phyloP scores from a whole-genome alignment of 1,284 basidiomycete genomes.

The Flammula alnicola region DNA sequence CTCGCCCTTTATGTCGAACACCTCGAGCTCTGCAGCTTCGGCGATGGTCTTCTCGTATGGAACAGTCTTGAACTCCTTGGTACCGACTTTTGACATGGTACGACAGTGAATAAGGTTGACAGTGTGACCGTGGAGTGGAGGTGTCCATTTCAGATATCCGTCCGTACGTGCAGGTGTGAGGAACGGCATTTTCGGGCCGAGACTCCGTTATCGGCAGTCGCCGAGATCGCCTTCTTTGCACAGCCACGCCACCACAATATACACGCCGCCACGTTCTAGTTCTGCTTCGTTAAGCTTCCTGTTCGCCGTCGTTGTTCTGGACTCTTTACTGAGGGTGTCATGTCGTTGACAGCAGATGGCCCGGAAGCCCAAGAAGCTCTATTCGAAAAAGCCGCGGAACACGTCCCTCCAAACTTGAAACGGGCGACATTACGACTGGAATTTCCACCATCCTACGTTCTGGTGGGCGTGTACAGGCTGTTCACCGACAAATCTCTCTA shows the following conservation, averaged over 20 bases:
- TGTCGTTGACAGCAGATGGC: constrained; percentile 18
- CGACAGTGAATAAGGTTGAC: not conserved
- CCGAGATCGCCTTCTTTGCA: too few species aligned
- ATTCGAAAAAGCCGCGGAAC: constrained; percentile 13
- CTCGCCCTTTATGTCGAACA: constrained; percentile 49
- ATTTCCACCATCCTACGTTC: constrained; percentile 75
- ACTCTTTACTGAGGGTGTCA: not conserved
- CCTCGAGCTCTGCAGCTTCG: constrained; percentile 40
- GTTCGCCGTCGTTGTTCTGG: too few species aligned
- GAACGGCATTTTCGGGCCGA: too few species aligned
- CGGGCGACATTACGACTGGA: constrained; percentile 61
- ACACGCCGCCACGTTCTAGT: not conserved
- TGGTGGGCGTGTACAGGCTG: constrained; percentile 77
- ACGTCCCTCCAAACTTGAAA: constrained; percentile 37
- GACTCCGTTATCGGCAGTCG: too few species aligned
- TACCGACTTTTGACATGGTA: not conserved
- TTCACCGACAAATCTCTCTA: constrained; percentile 68
- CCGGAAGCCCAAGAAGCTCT: constrained; percentile 33
- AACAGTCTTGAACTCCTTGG: constrained; percentile 22
- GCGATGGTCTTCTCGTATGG: constrained; percentile 37
- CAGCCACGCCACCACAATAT: too few species aligned
- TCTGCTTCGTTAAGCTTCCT: not conserved
- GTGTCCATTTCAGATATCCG: too few species aligned
- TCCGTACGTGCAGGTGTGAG: too few species aligned
- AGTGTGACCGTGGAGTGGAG: not conserved